A percentile compares a stretch with the other conserved stretches of the same genome.
phyloP scores from a whole-genome alignment of 345 rosid genomes.

The Raphanus sativus region DNA sequence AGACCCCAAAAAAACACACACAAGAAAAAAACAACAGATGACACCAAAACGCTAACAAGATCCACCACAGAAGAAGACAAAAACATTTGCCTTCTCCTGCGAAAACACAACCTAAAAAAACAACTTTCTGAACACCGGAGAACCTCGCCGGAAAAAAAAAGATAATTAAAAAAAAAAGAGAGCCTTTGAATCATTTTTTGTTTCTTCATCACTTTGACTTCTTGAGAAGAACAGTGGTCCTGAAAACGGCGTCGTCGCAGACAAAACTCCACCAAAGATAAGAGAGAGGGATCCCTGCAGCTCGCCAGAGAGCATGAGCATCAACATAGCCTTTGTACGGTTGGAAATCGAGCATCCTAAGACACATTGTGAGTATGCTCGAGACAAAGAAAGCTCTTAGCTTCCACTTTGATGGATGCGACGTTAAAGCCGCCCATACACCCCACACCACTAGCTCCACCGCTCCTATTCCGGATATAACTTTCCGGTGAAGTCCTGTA shows the following conservation, averaged over 20 bases:
- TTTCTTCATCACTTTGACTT: constrained; percentile 45
- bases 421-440: constrained; percentile 63
- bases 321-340: constrained; percentile 73
- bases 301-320: constrained; percentile 79
- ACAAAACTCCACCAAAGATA: constrained; percentile 90
- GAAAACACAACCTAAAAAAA: constrained; percentile 36
- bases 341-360: constrained; percentile 70
- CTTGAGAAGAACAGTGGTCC: constrained; percentile 60
- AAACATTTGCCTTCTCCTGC: constrained; percentile 20
- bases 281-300: constrained; percentile 63
- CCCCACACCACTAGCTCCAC: constrained; percentile 80
- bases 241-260: constrained; percentile 73
- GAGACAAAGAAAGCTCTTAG: constrained; percentile 61
- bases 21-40: constrained; percentile 8
- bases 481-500: constrained; percentile 81
- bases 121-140: constrained; percentile 40
- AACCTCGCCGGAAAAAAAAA: constrained; percentile 37
- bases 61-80: constrained; percentile 34
- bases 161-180: not conserved
- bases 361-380: constrained; percentile 52
- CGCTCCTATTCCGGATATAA: constrained; percentile 58
- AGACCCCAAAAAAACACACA: not conserved
- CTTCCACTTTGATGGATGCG: constrained; percentile 80
- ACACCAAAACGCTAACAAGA: constrained; percentile 21
- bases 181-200: not conserved